Percentiles rank a stretch among this genome's conserved stretches.
Conservation (phyloP, 345 rosid species). For the Rhizophora apiculata region DNA sequence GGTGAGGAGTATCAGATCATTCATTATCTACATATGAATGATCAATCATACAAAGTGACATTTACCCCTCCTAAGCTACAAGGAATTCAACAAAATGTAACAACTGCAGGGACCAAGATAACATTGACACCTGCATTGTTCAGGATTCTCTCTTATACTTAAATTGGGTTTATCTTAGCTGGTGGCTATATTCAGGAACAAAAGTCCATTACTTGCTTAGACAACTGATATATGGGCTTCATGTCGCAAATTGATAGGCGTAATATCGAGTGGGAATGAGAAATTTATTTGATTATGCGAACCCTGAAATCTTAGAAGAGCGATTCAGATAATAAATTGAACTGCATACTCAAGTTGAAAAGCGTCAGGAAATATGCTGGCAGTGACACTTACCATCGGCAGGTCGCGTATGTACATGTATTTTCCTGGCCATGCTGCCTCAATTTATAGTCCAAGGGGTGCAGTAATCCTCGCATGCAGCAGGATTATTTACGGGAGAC, state of each 20-base stretch:
- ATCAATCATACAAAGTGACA: too few relatives aligned
- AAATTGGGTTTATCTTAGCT: not conserved
- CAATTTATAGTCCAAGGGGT: constrained; percentile 53
- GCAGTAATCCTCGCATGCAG: constrained; percentile 66
- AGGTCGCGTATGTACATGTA: constrained; percentile 40
- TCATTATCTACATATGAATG: too few relatives aligned
- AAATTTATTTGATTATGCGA: not conserved
- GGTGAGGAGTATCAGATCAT: too few relatives aligned
- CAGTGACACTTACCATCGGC: constrained; percentile 40
- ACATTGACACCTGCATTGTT: not conserved
- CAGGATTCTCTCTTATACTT: not conserved
- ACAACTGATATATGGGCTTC: not conserved
- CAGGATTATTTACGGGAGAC: constrained; percentile 19
- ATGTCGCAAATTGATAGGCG: too few relatives aligned
- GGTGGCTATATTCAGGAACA: too few relatives aligned
- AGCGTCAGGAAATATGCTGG: not conserved
- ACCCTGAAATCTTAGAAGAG: not conserved
- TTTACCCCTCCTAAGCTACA: too few relatives aligned
- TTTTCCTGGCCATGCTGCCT: constrained; percentile 60
- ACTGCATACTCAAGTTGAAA: not conserved
- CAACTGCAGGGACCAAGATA: too few relatives aligned
- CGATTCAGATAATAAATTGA: not conserved
- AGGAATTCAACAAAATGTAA: too few relatives aligned
- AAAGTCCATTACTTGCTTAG: not conserved
- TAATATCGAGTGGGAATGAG: too few relatives aligned